Conservation (phyloP, 1,284 basidiomycete species). For the Ceratobasidium sp. region DNA sequence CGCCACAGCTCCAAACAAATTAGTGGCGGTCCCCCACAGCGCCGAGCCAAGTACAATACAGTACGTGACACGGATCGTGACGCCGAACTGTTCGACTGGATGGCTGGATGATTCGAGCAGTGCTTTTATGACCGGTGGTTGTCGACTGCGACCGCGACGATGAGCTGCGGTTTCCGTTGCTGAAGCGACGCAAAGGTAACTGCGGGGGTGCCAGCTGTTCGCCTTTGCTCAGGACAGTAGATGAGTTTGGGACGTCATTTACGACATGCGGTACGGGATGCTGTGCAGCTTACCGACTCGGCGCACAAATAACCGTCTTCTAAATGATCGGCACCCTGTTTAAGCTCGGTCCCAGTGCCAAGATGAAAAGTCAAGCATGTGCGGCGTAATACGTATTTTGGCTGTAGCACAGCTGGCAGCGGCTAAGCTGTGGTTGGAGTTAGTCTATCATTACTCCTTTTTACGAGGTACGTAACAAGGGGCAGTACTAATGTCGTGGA, state of each 20-base stretch:
- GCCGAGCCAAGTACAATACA: constrained; percentile 1
- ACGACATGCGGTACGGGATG: not conserved
- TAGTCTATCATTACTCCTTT: too few relatives aligned
- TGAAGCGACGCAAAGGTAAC: not conserved
- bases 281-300: not conserved
- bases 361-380: too few relatives aligned
- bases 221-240: not conserved
- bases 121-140: not conserved
- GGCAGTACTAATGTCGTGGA: too few relatives aligned
- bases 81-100: too few relatives aligned
- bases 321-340: too few relatives aligned
- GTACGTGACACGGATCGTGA: not conserved
- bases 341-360: too few relatives aligned
- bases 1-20: too few relatives aligned
- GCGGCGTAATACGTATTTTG: too few relatives aligned
- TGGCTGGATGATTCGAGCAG: not conserved
- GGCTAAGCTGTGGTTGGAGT: too few relatives aligned
- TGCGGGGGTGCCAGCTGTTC: not conserved
- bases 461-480: too few relatives aligned
- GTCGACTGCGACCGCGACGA: not conserved
- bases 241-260: not conserved
- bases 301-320: not conserved
- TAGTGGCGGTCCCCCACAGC: too few relatives aligned
- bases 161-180: not conserved
- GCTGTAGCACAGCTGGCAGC: too few relatives aligned